phyloP scores from a whole-genome alignment of 2,329 filamentous ascomycete species.

The Cladorrhinum sp. region DNA sequence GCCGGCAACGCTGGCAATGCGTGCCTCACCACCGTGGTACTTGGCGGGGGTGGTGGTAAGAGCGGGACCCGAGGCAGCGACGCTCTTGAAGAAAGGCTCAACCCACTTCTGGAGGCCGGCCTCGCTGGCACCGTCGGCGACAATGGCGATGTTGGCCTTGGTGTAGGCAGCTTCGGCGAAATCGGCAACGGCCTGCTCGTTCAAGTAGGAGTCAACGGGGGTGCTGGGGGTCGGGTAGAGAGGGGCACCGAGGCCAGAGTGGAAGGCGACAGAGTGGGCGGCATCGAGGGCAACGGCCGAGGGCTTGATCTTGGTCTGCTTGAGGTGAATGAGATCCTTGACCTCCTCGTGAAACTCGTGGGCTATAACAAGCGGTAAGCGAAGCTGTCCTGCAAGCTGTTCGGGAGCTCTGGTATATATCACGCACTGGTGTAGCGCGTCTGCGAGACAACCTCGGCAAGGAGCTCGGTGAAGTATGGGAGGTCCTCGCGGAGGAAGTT shows the following conservation, averaged over 20 bases:
- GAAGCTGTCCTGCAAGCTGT: conserved; percentile 7
- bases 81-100: conserved; percentile 80
- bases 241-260: conserved; percentile 82
- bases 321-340: conserved; percentile 68
- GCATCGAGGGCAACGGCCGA: conserved; percentile 75
- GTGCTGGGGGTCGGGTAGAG: conserved; percentile 69
- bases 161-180: conserved; percentile 79
- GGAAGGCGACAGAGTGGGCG: conserved; percentile 84
- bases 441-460: conserved; percentile 84
- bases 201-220: conserved; percentile 76
- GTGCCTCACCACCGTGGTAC: conserved; percentile 95
- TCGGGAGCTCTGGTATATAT: conserved; percentile 19
- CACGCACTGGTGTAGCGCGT: conserved; percentile 78
- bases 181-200: conserved; percentile 67
- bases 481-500: conserved; percentile 95
- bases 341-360: conserved; percentile 91
- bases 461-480: conserved; percentile 94
- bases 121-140: conserved; percentile 82
- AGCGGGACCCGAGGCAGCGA: conserved; percentile 53
- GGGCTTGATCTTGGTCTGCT: conserved; percentile 69
- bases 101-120: conserved; percentile 83
- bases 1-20: conserved; percentile 70
- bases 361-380: conserved; percentile 48
- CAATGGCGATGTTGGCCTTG: conserved; percentile 86
- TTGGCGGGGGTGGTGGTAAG: conserved; percentile 64